Evolutionary conservation across 2,329 filamentous ascomycete genomes (phyloP), one percentile per base, ranked within the genome.

Genomic region (Fusarium nygamai): DNA sequence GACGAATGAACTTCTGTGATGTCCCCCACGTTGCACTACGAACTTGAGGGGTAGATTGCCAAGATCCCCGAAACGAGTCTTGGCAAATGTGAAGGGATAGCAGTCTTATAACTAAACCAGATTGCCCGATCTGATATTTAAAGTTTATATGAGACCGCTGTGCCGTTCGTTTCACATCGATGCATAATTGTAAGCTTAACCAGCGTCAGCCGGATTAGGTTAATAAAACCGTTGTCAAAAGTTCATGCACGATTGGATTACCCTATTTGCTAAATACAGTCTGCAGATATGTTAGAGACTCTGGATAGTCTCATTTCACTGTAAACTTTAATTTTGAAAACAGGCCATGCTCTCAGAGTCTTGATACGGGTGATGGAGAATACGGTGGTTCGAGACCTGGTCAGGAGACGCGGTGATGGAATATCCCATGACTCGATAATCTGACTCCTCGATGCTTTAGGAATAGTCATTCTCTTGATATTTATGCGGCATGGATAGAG

Each of bases 291-390:
- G 48, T 27, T 4, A 20, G 8, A 53, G 4, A 34, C 2, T 38
- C 5, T 6, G 3, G 1, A n/a, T 22, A 54, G 17, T 19, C 8
- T 3, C 1, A 13, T n/a, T 29, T 20, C 3, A 7, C 4, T 3
- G 1, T 7, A 17, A 29, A 54, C 24, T 9, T 9, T 38, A 29
- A 22, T 17, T 17, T 1, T 19, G 4, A 3, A 29, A 22, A 12
- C 14, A 0, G 2, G 5, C 33, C n/a, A n/a, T n/a, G n/a, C n/a
- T n/a, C n/a, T n/a, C n/a, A n/a, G n/a, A n/a, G n/a, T n/a, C n/a
- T n/a, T n/a, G 2, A 9, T 5, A 22, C 34, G 20, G 51, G 4
- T 19, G 24, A 19, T 6, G 19, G 20, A 31, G 29, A 3, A 19
- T n/a, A 20, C 29, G 20, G 38, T 17, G 11, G 20, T 31, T 29